Evolutionary conservation across 1,284 basidiomycete species (phyloP).

Genomic region (Cerioporus squamosus): DNA sequence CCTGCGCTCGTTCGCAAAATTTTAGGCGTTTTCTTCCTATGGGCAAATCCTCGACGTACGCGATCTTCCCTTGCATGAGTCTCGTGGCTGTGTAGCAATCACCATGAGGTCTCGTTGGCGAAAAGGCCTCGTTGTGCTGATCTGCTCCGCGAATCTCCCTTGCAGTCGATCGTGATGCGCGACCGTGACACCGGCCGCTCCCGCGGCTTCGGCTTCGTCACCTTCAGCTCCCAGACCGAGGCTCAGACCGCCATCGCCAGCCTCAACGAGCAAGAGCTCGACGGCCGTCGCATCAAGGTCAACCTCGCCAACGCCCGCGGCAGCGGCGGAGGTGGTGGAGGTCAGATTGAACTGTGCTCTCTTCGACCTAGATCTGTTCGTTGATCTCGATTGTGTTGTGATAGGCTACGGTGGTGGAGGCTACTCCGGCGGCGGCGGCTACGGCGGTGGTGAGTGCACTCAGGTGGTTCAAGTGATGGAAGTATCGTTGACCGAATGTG

Average conservation of each 20-base stretch:
- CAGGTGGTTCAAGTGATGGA: neutral
- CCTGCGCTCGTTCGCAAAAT: conserved; percentile 29
- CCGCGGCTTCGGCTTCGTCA: conserved; percentile 96
- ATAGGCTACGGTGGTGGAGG: conserved; percentile 40
- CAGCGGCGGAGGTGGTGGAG: conserved; percentile 40
- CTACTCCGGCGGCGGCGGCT: conserved; percentile 35
- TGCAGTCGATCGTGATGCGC: conserved; percentile 93
- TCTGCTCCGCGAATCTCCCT: conserved; percentile 28
- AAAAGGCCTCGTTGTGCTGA: conserved; percentile 10
- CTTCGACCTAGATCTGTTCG: neutral
- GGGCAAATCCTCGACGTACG: conserved; percentile 81
- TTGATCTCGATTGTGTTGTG: conserved; percentile 3
- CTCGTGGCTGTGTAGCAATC: conserved; percentile 20
- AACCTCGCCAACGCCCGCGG: conserved; percentile 92
- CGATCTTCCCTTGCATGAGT: conserved; percentile 38
- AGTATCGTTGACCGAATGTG: conserved; percentile 1
- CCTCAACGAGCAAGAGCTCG: conserved; percentile 93
- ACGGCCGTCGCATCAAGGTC: conserved; percentile 92
- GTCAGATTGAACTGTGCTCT: conserved; percentile 9
- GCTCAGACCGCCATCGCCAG: conserved; percentile 80
- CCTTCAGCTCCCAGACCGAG: conserved; percentile 65
- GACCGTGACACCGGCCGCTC: conserved; percentile 97
- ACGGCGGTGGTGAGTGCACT: conserved; percentile 12
- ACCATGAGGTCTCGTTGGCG: conserved; percentile 13
- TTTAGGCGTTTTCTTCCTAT: conserved; percentile 72